Percentiles rank a stretch among this genome's conserved stretches.
Evolutionary conservation across 1,139 yeast species (phyloP).

Genomic region (Taphrina confusa): DNA sequence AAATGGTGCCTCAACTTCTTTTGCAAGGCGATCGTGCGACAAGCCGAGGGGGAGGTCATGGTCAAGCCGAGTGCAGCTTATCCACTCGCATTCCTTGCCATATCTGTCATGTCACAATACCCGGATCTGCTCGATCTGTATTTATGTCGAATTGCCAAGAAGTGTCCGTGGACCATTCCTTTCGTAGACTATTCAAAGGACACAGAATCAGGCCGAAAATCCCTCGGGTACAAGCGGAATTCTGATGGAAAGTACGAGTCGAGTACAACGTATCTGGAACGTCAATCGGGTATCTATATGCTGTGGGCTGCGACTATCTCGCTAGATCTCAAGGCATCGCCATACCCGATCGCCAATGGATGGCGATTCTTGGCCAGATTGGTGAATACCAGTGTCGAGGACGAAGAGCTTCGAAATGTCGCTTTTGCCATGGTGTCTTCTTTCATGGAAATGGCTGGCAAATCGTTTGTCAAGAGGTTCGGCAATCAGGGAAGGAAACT

Average conservation of each 20-base stretch:
- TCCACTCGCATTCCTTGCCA: constrained; percentile 72
- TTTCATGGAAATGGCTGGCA: constrained; percentile 91
- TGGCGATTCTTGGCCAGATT: constrained; percentile 77
- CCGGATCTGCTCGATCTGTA: constrained; percentile 69
- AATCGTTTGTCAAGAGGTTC: constrained; percentile 57
- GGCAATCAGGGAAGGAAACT: constrained; percentile 72
- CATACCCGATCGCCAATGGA: constrained; percentile 54
- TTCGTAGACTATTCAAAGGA: constrained; percentile 50
- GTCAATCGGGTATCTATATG: constrained; percentile 81
- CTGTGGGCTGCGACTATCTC: constrained; percentile 73
- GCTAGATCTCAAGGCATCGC: constrained; percentile 49
- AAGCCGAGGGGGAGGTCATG: constrained; percentile 88
- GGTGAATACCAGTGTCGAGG: constrained; percentile 51
- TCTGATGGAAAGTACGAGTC: constrained; percentile 49
- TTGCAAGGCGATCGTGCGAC: constrained; percentile 81
- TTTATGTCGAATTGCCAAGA: constrained; percentile 80
- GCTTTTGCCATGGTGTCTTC: constrained; percentile 72
- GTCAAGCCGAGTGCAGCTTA: constrained; percentile 76
- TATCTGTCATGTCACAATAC: constrained; percentile 56
- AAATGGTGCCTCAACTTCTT: constrained; percentile 77
- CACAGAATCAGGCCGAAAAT: constrained; percentile 75
- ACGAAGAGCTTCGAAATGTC: constrained; percentile 57
- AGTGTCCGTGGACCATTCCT: constrained; percentile 88
- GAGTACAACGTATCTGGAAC: constrained; percentile 64
- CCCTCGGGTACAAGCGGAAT: constrained; percentile 84